These are phyloP conservation scores for Tylopilus plumbeoviolaceoides DNA, from an alignment of 768 basidiomycete species.

Conservation along the genomic window DNA sequence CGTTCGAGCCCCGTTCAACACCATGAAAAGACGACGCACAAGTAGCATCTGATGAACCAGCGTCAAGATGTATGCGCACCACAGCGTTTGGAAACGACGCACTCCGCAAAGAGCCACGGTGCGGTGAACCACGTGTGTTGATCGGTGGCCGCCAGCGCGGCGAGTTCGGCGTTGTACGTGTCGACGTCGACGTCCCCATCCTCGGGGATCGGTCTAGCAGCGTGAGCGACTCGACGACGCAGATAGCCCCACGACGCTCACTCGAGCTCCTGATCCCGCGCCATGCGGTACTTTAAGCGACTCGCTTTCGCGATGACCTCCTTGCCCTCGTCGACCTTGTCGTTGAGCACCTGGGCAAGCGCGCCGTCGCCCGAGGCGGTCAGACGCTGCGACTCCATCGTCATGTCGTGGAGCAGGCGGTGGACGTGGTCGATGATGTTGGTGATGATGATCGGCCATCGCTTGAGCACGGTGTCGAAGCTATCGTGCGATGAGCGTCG, in stretches of 20 bases:
- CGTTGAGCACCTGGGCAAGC: conserved; percentile 29
- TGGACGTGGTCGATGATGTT: conserved; percentile 73
- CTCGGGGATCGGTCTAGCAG: conserved; percentile 56
- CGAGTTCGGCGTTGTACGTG: conserved; percentile 76
- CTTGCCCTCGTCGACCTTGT: conserved; percentile 70
- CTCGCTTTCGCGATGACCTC: conserved; percentile 68
- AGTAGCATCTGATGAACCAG: conserved; percentile 53
- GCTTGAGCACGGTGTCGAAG: conserved; percentile 72
- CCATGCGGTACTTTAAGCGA: conserved; percentile 87
- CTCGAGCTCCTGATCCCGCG: conserved; percentile 66
- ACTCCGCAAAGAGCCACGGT: conserved; percentile 98
- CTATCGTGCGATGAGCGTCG: conserved; percentile 33
- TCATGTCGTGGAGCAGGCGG: conserved; percentile 60
- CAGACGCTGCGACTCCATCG: conserved; percentile 35
- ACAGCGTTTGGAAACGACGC: conserved; percentile 25
- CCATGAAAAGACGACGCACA: conserved; percentile 41
- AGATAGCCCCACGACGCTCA: conserved; percentile 32
- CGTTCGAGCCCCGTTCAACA: neutral
- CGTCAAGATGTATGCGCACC: neutral
- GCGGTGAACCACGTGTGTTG: conserved; percentile 84
- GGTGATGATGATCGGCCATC: conserved; percentile 86
- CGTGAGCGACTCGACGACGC: neutral
- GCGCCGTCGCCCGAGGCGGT: neutral
- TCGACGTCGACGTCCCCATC: conserved; percentile 71
- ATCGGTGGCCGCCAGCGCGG: conserved; percentile 39